Conservation (phyloP, 345 rosid genomes). For the Bretschneidera sinensis region DNA sequence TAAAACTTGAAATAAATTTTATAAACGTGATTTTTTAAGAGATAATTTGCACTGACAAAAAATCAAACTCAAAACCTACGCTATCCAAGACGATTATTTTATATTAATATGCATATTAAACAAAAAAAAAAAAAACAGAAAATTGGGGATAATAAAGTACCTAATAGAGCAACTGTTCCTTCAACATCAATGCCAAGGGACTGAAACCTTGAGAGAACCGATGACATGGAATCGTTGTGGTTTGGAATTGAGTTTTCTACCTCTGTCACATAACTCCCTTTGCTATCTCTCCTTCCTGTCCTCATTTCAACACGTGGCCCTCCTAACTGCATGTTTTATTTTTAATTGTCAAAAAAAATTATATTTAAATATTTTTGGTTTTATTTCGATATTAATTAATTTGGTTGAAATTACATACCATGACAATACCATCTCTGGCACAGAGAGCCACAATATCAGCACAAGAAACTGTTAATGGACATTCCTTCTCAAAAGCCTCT, state of each 20-base stretch:
- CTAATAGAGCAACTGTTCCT: slow-evolving; percentile 70
- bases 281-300: slow-evolving; percentile 72
- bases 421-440: slow-evolving; percentile 71
- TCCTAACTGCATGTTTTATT: slow-evolving; percentile 36
- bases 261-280: slow-evolving; percentile 41
- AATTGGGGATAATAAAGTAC: no score
- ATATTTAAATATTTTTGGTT: background rate
- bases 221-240: slow-evolving; percentile 58
- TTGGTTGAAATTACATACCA: slow-evolving; percentile 39
- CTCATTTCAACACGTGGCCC: slow-evolving; percentile 83
- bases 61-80: background rate
- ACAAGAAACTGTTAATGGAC: slow-evolving; percentile 77
- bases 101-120: background rate
- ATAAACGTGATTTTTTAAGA: no score
- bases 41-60: no score
- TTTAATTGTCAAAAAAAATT: background rate
- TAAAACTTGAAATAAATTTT: no score
- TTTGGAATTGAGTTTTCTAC: slow-evolving; percentile 47
- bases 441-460: slow-evolving; percentile 80
- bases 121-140: background rate
- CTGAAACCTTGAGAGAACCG: slow-evolving; percentile 56
- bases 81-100: background rate
- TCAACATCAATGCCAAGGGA: slow-evolving; percentile 59
- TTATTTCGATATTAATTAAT: background rate
- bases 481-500: slow-evolving; percentile 64